phyloP scores from a whole-genome alignment of 2,329 filamentous ascomycete species.

The Plectosphaerella cucumerina region DNA sequence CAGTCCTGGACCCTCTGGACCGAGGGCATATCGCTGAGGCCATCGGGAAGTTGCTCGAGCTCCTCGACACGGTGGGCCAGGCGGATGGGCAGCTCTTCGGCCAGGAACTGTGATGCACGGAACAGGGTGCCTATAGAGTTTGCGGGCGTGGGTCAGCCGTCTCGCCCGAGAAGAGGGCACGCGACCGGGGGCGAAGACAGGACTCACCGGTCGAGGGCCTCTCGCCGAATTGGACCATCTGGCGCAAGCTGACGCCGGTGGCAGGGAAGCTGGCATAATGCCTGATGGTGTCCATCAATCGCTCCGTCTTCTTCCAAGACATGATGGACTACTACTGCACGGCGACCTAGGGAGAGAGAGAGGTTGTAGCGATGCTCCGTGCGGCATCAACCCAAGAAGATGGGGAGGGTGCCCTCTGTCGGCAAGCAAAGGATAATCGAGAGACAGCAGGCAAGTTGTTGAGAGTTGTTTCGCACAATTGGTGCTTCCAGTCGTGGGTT shows the following conservation, averaged over 20 bases:
- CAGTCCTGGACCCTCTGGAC: constrained; percentile 93
- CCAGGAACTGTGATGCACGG: constrained; percentile 95
- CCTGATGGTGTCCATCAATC: constrained; percentile 93
- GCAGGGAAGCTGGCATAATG: constrained; percentile 97
- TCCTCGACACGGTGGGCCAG: constrained; percentile 95
- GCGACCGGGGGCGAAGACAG: neutral
- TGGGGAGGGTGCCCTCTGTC: neutral
- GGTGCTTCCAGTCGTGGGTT: neutral
- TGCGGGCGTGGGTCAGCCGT: neutral
- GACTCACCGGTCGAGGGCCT: constrained; percentile 81
- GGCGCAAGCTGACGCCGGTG: constrained; percentile 89
- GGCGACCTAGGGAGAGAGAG: constrained; percentile 13
- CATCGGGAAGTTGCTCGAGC: constrained; percentile 86
- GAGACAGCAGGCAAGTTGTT: neutral
- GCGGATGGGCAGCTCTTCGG: constrained; percentile 95
- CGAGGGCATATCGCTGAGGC: constrained; percentile 95
- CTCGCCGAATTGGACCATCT: constrained; percentile 99
- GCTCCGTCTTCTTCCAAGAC: constrained; percentile 90
- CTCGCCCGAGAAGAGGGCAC: no score
- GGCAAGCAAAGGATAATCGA: neutral
- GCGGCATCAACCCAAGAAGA: constrained; percentile 8
- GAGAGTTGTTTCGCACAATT: neutral
- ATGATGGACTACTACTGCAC: constrained; percentile 49
- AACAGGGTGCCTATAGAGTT: constrained; percentile 74
- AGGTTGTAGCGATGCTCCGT: neutral